These are phyloP conservation scores for Beauveria scarabaeidicola DNA, from an alignment of 2,329 filamentous ascomycete species.

Conservation along the genomic window DNA sequence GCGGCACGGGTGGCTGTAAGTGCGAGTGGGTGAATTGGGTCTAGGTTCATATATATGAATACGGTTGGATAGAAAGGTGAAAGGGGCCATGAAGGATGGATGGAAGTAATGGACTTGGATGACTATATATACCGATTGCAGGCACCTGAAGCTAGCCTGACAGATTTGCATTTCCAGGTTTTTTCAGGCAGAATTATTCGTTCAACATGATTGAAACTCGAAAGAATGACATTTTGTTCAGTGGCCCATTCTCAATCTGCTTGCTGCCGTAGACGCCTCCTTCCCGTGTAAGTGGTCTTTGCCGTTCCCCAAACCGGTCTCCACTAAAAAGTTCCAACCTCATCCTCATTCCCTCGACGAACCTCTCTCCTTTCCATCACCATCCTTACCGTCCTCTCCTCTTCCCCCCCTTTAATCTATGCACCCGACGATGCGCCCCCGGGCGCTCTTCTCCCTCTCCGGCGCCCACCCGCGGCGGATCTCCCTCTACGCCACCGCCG, in stretches of 20 bases:
- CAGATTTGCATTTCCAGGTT: not conserved
- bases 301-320: not conserved
- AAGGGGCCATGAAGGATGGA: not conserved
- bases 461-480: not conserved
- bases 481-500: not conserved
- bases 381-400: not conserved
- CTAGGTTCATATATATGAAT: not conserved
- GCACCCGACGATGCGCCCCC: not conserved
- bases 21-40: constrained; percentile 53
- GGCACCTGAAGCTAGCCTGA: not conserved
- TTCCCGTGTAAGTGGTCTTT: not conserved
- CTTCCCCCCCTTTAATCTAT: too few relatives aligned
- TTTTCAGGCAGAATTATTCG: not conserved
- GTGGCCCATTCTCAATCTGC: not conserved
- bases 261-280: not conserved
- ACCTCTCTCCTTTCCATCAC: not conserved
- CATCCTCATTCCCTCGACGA: not conserved
- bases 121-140: not conserved
- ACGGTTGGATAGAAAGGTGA: not conserved
- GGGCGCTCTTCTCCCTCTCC: not conserved
- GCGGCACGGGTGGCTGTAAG: constrained; percentile 53
- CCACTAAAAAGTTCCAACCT: constrained; percentile 6
- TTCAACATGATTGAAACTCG: not conserved
- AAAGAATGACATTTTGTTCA: not conserved
- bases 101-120: not conserved